These are phyloP conservation scores for Dictyostelium discoideum DNA, from an alignment of 78 protist species.

Conservation along the genomic window dicty_2.7 NC_007088.5:8006001-8006500, in stretches of 20 bases:
- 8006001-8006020: constrained; percentile 49
- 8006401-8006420: background rate
- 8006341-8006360: background rate
- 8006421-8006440: background rate
- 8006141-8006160: constrained; percentile 74
- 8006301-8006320: constrained; percentile 5
- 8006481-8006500: background rate
- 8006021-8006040: constrained; percentile 2
- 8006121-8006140: constrained; percentile 70
- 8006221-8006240: constrained; percentile 80
- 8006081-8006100: constrained; percentile 73
- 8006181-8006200: constrained; percentile 41
- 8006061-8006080: constrained; percentile 63
- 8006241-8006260: constrained; percentile 76
- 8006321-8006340: background rate
- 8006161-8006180: constrained; percentile 80
- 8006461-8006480: constrained; percentile 6
- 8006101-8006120: constrained; percentile 72
- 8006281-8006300: constrained; percentile 21
- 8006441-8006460: too few species aligned
- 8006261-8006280: constrained; percentile 46
- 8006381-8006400: background rate
- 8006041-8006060: background rate
- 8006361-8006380: background rate
- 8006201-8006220: constrained; percentile 59